Base-by-base conservation (phyloP, 2,329 filamentous ascomycete species). In the Xylaria sp. region DNA sequence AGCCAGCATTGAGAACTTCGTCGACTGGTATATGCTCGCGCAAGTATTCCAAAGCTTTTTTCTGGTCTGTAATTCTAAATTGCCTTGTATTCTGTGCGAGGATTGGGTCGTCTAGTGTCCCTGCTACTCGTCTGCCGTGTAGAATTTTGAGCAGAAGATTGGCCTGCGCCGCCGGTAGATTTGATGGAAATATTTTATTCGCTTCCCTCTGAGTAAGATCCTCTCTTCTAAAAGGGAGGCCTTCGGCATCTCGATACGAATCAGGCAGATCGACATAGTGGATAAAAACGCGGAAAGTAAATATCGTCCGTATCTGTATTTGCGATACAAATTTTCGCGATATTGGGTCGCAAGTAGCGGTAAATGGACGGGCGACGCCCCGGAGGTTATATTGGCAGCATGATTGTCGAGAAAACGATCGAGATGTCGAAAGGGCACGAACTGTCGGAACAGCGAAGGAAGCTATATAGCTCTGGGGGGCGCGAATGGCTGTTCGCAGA, bases 71-170 rank as follows among this genome's bases (percentile, higher is more conserved):
- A 2, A 73, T 55, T 8, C 75, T 74, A 65, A 77, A 87, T 9
- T 72, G 68, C 2, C 74, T 74, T 27, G 84, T 86, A 65, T 85
- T 81, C 25, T 75, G 65, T 35, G 75, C 74, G 48, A 84, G 79
- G 4, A 75, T 76, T 2, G 86, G 86, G 69, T 89, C 87, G 10
- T 86, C 81, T 41, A 89, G 77, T 3, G 86, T 88, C 33, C 87
- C 87, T 7, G 87, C 85, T 21, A 90, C 85, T 40, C 87, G 80
- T 35, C 86, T 81, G 8, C 87, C 87, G 70, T 90, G 87, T 11
- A 89, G 74, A 51, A 89, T 83, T 54, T 79, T 78, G 51, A 89
- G 74, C 43, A 89, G 73, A 44, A 74, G 75, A 70, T 88, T 88
- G 19, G 81, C 87, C 4, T 72, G 69, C 3, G 69, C 65, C 0